phyloP scores from a whole-genome alignment of 176 grass and related monocot genomes.

The Neostapfia colusana region DNA sequence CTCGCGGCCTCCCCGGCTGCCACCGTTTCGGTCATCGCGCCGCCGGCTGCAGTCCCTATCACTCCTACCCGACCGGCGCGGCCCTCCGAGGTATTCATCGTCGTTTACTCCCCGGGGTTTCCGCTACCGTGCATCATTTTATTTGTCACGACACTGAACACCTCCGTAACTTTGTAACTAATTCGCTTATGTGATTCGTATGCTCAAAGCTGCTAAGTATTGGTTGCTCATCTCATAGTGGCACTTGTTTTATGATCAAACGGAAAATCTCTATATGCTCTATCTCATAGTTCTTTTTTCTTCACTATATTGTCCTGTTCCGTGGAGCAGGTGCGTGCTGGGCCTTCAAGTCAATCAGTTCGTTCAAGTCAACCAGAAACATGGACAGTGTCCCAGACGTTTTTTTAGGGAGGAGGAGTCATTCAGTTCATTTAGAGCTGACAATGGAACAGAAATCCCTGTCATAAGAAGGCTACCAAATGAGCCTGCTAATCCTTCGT shows the following conservation, averaged over 20 bases:
- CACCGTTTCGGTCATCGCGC: conserved; percentile 11
- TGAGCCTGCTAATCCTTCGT: background rate
- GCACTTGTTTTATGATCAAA: conserved; percentile 33
- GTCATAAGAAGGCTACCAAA: conserved; percentile 22
- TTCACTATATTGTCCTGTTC: background rate
- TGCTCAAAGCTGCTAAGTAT: conserved; percentile 3
- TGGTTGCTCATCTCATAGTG: background rate
- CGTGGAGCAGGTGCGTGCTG: conserved; percentile 27
- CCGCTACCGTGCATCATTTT: background rate
- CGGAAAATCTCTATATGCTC: background rate
- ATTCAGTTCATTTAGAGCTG: conserved; percentile 39
- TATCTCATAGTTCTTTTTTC: conserved; percentile 37
- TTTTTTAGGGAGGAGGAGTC: conserved; percentile 38
- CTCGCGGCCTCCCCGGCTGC: conserved; percentile 16
- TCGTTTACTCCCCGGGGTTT: background rate
- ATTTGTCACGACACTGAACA: background rate
- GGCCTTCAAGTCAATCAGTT: conserved; percentile 33
- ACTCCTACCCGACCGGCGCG: background rate
- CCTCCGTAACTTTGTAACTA: conserved; percentile 6
- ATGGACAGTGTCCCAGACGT: conserved; percentile 11
- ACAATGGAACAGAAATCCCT: conserved; percentile 18
- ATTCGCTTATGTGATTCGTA: background rate
- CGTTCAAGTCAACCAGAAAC: conserved; percentile 24
- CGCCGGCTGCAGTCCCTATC: conserved; percentile 46
- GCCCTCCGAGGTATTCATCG: conserved; percentile 9